phyloP scores from a whole-genome alignment of 2,329 filamentous ascomycete genomes.

The Aspergillus awamori region DNA sequence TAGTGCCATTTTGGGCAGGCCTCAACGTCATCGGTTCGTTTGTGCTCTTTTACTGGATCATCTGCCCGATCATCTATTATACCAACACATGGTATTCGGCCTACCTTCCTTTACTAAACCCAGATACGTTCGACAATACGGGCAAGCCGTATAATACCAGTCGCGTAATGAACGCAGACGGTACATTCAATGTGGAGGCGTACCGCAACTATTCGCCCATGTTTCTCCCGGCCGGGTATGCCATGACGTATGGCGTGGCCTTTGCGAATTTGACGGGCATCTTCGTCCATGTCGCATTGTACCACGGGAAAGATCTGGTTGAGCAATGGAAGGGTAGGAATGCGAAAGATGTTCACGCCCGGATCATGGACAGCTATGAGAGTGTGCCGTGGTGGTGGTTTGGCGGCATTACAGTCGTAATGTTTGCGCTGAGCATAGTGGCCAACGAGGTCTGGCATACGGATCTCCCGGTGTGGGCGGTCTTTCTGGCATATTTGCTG shows the following conservation, averaged over 20 bases:
- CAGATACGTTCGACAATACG: constrained; percentile 66
- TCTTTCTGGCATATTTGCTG: constrained; percentile 50
- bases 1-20: constrained; percentile 61
- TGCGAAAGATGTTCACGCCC: constrained; percentile 47
- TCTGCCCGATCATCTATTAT: constrained; percentile 49
- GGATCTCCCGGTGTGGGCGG: constrained; percentile 49
- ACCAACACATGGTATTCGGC: constrained; percentile 61
- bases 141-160: constrained; percentile 62
- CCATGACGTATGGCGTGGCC: constrained; percentile 60
- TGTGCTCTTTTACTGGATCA: constrained; percentile 48
- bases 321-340: constrained; percentile 37
- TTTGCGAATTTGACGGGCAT: constrained; percentile 68
- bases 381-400: constrained; percentile 54
- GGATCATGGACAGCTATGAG: constrained; percentile 47
- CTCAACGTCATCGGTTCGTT: constrained; percentile 50
- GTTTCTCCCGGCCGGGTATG: constrained; percentile 64
- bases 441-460: constrained; percentile 50
- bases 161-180: constrained; percentile 60
- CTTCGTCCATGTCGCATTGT: constrained; percentile 43
- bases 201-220: constrained; percentile 68
- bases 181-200: constrained; percentile 60
- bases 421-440: constrained; percentile 42
- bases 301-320: constrained; percentile 42
- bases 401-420: constrained; percentile 39
- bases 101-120: constrained; percentile 65